Evolutionary conservation across 2,329 filamentous ascomycete genomes (phyloP).

Genomic region (Mollisiaceae sp.): DNA sequence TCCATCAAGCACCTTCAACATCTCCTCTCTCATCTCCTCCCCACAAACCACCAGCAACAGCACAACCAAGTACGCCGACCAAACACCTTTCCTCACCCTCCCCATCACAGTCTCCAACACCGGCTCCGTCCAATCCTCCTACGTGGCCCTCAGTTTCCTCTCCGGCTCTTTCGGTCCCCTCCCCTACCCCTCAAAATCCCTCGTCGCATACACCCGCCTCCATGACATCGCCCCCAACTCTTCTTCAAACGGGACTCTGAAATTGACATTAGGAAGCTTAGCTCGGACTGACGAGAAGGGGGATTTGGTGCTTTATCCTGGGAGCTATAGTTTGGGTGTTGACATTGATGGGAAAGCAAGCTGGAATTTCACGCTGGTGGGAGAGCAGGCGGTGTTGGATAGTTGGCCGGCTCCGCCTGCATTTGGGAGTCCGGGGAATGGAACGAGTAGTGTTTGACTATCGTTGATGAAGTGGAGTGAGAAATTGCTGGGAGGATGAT

Average conservation of each 20-base stretch:
- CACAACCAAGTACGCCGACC: constrained; percentile 17
- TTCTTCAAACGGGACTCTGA: constrained; percentile 44
- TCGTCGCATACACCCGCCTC: constrained; percentile 52
- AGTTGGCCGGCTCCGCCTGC: constrained; percentile 25
- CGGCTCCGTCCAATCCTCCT: constrained; percentile 59
- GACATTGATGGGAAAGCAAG: constrained; percentile 50
- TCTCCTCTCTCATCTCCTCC: constrained; percentile 14
- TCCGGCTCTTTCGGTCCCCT: constrained; percentile 52
- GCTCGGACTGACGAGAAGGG: constrained; percentile 56
- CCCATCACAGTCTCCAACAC: constrained; percentile 48
- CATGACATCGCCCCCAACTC: constrained; percentile 37
- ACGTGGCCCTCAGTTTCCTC: constrained; percentile 57
- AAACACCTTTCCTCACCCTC: constrained; percentile 45
- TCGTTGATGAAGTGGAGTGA: neutral
- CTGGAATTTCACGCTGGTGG: constrained; percentile 53
- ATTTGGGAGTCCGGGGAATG: neutral
- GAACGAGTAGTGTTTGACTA: neutral
- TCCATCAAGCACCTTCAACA: constrained; percentile 10
- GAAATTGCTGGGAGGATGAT: neutral
- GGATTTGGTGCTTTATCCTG: constrained; percentile 58
- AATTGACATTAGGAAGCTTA: constrained; percentile 54
- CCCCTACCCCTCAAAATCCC: constrained; percentile 57
- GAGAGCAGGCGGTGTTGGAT: constrained; percentile 50
- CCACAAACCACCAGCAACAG: neutral
- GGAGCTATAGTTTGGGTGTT: constrained; percentile 53